Conservation (phyloP, 2,329 filamentous ascomycete species). For the Colletotrichum brevisporum region DNA sequence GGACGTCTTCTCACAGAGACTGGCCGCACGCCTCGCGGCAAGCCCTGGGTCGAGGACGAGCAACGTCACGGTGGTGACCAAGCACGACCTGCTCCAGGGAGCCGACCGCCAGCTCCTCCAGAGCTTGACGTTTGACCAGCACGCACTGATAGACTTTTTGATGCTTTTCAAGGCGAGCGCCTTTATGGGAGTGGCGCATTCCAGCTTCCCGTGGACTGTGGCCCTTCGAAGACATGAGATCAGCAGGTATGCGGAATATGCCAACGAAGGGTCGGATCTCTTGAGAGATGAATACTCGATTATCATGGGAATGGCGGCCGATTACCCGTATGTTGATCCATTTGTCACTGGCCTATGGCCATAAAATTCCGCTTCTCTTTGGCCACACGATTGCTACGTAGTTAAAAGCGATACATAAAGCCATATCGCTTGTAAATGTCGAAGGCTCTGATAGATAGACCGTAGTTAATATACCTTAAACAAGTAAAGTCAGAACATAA, state of each 20-base stretch:
- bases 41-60: not conserved
- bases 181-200: constrained; percentile 52
- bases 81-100: constrained; percentile 47
- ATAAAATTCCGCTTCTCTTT: constrained; percentile 34
- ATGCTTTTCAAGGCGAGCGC: constrained; percentile 50
- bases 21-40: constrained; percentile 20
- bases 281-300: constrained; percentile 49
- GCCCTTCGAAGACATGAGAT: constrained; percentile 51
- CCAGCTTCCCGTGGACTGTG: constrained; percentile 52
- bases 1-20: constrained; percentile 43
- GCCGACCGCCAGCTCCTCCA: constrained; percentile 42
- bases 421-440: not conserved
- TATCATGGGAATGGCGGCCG: constrained; percentile 49
- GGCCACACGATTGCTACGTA: too few species aligned
- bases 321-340: constrained; percentile 49
- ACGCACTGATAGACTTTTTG: constrained; percentile 51
- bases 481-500: too few species aligned
- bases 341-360: constrained; percentile 50
- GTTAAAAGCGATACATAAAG: not conserved
- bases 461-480: too few species aligned
- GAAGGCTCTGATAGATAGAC: too few species aligned
- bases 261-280: constrained; percentile 49
- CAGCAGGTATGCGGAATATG: constrained; percentile 45
- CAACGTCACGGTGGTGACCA: constrained; percentile 49
- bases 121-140: constrained; percentile 50